Percentiles rank a stretch among this genome's conserved stretches.
These are phyloP conservation scores for Saturnispora mendoncae DNA, from an alignment of 805 yeast species.

Conservation along the genomic window DNA sequence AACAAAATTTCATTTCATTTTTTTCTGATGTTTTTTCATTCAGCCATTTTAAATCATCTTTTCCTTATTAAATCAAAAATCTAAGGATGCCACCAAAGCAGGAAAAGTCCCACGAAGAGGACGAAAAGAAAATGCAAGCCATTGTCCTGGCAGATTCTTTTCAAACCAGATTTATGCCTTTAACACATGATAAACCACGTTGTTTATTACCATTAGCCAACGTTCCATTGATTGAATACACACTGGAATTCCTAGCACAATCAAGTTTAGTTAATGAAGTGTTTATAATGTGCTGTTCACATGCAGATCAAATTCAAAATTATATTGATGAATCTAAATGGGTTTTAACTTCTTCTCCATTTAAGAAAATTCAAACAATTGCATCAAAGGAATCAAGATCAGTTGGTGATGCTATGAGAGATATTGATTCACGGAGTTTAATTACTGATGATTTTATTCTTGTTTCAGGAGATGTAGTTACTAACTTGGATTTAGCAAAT, in stretches of 20 bases:
- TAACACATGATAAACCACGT: slow-evolving; percentile 77
- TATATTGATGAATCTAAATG: slow-evolving; percentile 72
- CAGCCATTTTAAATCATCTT: too few species aligned
- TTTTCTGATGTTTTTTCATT: not conserved
- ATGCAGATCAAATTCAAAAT: slow-evolving; percentile 77
- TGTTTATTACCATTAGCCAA: slow-evolving; percentile 89
- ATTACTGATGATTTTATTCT: slow-evolving; percentile 84
- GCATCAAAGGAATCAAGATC: slow-evolving; percentile 81
- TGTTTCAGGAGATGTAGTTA: slow-evolving; percentile 92
- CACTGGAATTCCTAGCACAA: slow-evolving; percentile 85
- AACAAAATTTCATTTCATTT: too few species aligned
- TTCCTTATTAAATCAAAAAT: not conserved
- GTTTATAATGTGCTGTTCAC: slow-evolving; percentile 80
- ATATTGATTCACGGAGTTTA: slow-evolving; percentile 81
- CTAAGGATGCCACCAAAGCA: slow-evolving; percentile 20
- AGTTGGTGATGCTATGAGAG: slow-evolving; percentile 97
- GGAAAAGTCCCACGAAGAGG: slow-evolving; percentile 29
- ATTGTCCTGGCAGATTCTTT: slow-evolving; percentile 91
- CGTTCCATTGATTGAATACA: slow-evolving; percentile 89
- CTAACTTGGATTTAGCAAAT: slow-evolving; percentile 73
- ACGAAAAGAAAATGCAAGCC: slow-evolving; percentile 78
- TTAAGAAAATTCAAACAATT: slow-evolving; percentile 64
- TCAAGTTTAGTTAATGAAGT: slow-evolving; percentile 81
- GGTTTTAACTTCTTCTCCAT: slow-evolving; percentile 65
- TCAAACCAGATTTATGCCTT: slow-evolving; percentile 86